phyloP scores from a whole-genome alignment of 2,329 filamentous ascomycete genomes.

The Arthroderma sp. region DNA sequence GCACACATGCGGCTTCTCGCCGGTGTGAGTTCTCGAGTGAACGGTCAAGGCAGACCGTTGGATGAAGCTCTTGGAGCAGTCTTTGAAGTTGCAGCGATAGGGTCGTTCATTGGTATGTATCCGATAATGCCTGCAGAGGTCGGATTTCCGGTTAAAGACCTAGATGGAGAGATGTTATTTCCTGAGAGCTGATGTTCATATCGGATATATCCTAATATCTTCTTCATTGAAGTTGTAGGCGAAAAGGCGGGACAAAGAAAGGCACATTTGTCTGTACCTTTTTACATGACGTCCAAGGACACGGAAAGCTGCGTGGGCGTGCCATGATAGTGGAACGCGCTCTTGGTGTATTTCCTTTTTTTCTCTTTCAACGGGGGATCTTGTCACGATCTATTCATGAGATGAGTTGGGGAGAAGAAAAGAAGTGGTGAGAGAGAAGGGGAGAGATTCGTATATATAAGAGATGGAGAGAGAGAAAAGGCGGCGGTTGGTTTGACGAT shows the following conservation, averaged over 20 bases:
- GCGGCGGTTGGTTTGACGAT: too few relatives aligned
- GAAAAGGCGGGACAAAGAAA: background rate
- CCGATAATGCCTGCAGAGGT: conserved; percentile 34
- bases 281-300: conserved; percentile 30
- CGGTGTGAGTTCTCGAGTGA: conserved; percentile 32
- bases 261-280: conserved; percentile 22
- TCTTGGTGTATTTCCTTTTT: too few relatives aligned
- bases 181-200: background rate
- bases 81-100: conserved; percentile 32
- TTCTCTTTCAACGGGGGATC: too few relatives aligned
- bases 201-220: too few relatives aligned
- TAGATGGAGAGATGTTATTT: conserved; percentile 10
- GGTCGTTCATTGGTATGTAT: conserved; percentile 37
- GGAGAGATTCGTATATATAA: background rate
- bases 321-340: conserved; percentile 19
- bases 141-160: conserved; percentile 38
- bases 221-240: background rate
- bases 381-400: background rate
- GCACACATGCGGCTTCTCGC: conserved; percentile 32
- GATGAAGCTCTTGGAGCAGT: conserved; percentile 36
- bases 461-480: too few relatives aligned
- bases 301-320: conserved; percentile 31
- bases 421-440: background rate
- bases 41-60: conserved; percentile 36
- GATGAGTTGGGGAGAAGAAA: background rate